Conservation (phyloP, 768 basidiomycete genomes). For the Mycena capillaripes region DNA sequence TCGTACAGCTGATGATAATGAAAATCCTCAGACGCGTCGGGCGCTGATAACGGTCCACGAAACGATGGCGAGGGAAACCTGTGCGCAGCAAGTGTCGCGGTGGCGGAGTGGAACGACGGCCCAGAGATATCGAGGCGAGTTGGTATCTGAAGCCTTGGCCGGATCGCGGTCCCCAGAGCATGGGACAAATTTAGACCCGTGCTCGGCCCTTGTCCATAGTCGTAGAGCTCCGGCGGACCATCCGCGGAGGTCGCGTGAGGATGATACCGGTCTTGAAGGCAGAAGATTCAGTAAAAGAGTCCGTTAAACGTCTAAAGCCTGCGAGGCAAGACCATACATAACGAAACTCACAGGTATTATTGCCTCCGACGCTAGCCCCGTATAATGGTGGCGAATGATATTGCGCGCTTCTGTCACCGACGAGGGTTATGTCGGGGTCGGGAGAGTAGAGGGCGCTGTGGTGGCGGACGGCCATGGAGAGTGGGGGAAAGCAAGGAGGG, state of each 20-base stretch:
- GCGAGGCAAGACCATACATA: not conserved
- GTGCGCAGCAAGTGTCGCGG: not conserved
- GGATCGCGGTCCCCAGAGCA: not conserved
- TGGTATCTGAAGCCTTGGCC: slow-evolving; percentile 24
- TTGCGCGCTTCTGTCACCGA: not conserved
- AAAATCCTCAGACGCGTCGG: slow-evolving; percentile 20
- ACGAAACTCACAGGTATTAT: slow-evolving; percentile 19
- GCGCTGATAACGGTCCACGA: slow-evolving; percentile 23
- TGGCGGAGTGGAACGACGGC: not conserved
- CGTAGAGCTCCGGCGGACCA: slow-evolving; percentile 10
- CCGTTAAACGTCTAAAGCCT: slow-evolving; percentile 19
- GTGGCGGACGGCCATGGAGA: slow-evolving; percentile 22
- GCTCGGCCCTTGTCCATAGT: not conserved
- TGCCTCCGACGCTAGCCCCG: slow-evolving; percentile 21
- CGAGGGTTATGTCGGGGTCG: not conserved
- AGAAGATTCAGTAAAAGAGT: slow-evolving; percentile 16
- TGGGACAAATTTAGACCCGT: not conserved
- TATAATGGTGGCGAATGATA: slow-evolving; percentile 12
- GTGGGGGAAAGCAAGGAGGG: not conserved
- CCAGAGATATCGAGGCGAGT: not conserved
- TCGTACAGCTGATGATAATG: slow-evolving; percentile 18
- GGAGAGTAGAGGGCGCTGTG: slow-evolving; percentile 10
- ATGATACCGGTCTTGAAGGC: slow-evolving; percentile 18
- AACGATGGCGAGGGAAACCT: slow-evolving; percentile 6
- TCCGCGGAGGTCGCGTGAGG: slow-evolving; percentile 12